Percentiles rank a stretch among this genome's conserved stretches.
These are phyloP conservation scores for Fistulinella prunicolor DNA, from an alignment of 768 basidiomycete species.

Conservation along the genomic window DNA sequence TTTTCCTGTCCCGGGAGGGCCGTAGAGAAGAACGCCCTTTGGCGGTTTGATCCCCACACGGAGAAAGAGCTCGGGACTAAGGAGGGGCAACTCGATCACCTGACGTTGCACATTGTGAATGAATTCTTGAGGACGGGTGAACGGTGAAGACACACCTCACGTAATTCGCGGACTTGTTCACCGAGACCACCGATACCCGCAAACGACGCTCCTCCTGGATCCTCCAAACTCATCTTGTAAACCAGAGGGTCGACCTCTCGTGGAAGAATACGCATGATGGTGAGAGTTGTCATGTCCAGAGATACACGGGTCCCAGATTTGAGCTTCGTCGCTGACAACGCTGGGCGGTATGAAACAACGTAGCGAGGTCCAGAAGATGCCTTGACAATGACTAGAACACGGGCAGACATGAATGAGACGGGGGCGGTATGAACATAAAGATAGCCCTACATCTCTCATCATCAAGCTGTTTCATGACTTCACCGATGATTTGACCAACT, in stretches of 20 bases:
- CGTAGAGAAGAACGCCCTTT: conserved; percentile 94
- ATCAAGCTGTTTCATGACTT: conserved; percentile 98
- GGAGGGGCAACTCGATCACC: conserved; percentile 94
- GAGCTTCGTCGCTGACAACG: conserved; percentile 87
- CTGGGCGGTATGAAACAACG: conserved; percentile 94
- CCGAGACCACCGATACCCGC: conserved; percentile 95
- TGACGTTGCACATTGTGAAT: conserved; percentile 25
- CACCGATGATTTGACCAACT: conserved; percentile 98
- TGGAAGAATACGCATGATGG: conserved; percentile 97
- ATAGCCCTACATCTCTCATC: conserved; percentile 85
- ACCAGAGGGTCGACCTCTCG: conserved; percentile 97
- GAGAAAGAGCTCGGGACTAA: conserved; percentile 90
- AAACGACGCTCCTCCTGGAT: conserved; percentile 92
- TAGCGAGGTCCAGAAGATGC: conserved; percentile 98
- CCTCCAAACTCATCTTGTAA: conserved; percentile 99
- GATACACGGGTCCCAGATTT: conserved; percentile 94
- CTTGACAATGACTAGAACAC: conserved; percentile 97
- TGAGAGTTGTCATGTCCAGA: conserved; percentile 98
- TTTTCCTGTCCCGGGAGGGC: conserved; percentile 96
- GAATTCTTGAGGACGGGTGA: neutral
- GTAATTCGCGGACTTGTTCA: conserved; percentile 94
- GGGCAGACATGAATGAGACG: neutral
- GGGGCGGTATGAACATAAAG: neutral
- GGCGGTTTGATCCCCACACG: conserved; percentile 97
- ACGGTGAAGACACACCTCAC: conserved; percentile 62